Percentiles rank a stretch among this genome's conserved stretches.
Evolutionary conservation across 805 yeast species (phyloP).

Genomic region (Tetrapisispora arboricola): DNA sequence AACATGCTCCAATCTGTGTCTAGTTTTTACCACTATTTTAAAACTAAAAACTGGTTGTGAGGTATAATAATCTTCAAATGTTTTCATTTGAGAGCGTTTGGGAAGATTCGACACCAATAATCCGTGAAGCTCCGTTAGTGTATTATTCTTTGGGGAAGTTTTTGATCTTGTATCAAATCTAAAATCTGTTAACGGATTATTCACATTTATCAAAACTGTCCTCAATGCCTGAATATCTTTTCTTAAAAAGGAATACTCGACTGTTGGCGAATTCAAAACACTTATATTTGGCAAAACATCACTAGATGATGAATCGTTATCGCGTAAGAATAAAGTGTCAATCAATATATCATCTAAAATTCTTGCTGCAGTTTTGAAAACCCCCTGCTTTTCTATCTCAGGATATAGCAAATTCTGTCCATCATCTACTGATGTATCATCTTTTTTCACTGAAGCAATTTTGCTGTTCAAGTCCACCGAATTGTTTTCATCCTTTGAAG

Average conservation of each 20-base stretch:
- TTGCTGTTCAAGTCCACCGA: not conserved
- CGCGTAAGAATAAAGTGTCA: not conserved
- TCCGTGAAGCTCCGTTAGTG: slow-evolving; percentile 26
- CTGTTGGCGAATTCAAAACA: slow-evolving; percentile 21
- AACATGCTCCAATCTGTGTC: slow-evolving; percentile 17
- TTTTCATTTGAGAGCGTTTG: slow-evolving; percentile 8
- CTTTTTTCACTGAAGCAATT: not conserved
- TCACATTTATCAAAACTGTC: slow-evolving; percentile 11
- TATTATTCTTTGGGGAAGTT: slow-evolving; percentile 20
- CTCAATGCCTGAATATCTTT: slow-evolving; percentile 14
- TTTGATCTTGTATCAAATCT: slow-evolving; percentile 19
- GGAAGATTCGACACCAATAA: slow-evolving; percentile 8
- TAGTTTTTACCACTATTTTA: slow-evolving; percentile 27
- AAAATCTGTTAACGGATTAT: slow-evolving; percentile 23
- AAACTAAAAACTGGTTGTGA: slow-evolving; percentile 25
- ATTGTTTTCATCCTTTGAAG: not conserved
- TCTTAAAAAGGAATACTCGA: slow-evolving; percentile 24
- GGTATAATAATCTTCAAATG: slow-evolving; percentile 6
- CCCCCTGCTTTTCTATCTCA: not conserved
- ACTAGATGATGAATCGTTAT: not conserved
- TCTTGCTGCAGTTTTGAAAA: slow-evolving; percentile 1
- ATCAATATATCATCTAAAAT: slow-evolving; percentile 1
- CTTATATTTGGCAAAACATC: slow-evolving; percentile 11
- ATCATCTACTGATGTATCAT: not conserved
- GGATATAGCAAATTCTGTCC: slow-evolving; percentile 1